Percentiles rank a stretch among this genome's conserved stretches.
Conservation (phyloP, 768 basidiomycete species). For the Mycena floridula region DNA sequence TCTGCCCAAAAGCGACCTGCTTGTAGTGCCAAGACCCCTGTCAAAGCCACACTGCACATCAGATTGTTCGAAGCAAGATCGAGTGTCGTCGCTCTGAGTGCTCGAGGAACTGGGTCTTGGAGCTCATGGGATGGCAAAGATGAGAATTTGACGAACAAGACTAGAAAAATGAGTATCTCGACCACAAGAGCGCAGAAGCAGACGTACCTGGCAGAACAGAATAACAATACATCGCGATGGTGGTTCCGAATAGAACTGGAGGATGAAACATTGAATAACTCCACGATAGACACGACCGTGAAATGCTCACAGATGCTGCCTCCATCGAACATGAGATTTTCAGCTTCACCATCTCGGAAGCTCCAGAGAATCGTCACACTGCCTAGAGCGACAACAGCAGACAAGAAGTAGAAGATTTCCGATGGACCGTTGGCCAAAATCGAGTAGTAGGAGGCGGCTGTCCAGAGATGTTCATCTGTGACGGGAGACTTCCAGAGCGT, state of each 20-base stretch:
- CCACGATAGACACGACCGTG: too few relatives aligned
- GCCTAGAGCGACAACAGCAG: conserved; percentile 51
- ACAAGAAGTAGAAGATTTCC: conserved; percentile 50
- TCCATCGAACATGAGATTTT: conserved; percentile 89
- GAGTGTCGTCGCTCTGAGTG: conserved; percentile 57
- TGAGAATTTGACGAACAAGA: conserved; percentile 52
- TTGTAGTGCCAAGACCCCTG: conserved; percentile 80
- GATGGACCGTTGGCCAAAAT: conserved; percentile 64
- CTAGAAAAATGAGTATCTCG: conserved; percentile 26
- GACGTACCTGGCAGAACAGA: conserved; percentile 76
- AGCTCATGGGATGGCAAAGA: conserved; percentile 46
- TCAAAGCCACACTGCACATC: conserved; percentile 82
- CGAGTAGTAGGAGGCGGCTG: conserved; percentile 76
- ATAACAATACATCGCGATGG: conserved; percentile 66
- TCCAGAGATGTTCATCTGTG: conserved; percentile 82
- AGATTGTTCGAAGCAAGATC: conserved; percentile 82
- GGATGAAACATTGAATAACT: conserved; percentile 1
- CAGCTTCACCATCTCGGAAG: conserved; percentile 68
- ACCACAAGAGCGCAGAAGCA: conserved; percentile 2
- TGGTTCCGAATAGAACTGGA: conserved; percentile 69
- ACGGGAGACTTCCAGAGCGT: conserved; percentile 86
- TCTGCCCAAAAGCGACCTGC: conserved; percentile 86
- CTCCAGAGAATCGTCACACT: conserved; percentile 71
- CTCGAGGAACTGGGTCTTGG: conserved; percentile 55
- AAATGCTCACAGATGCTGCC: conserved; percentile 73